A percentile compares a stretch with the other conserved stretches of the same genome.
phyloP scores from a whole-genome alignment of 1,284 basidiomycete genomes.

The Stygiomarasmius scandens region DNA sequence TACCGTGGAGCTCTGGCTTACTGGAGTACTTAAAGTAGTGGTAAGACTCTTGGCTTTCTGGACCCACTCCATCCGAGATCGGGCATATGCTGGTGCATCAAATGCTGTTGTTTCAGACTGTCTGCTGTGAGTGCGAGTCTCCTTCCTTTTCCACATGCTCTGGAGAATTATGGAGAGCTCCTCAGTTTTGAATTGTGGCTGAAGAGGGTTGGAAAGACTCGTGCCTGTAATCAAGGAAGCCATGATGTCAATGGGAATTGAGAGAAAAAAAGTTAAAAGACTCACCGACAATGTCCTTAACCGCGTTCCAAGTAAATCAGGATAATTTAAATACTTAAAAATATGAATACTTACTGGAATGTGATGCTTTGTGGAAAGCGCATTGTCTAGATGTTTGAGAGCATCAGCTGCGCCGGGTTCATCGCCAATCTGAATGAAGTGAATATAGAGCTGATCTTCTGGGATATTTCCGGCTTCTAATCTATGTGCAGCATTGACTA shows the following conservation, averaged over 20 bases:
- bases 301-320: no score
- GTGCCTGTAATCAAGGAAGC: neutral
- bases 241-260: no score
- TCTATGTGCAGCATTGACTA: neutral
- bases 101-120: neutral
- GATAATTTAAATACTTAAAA: no score
- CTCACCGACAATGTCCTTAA: slow-evolving; percentile 27
- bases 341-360: slow-evolving; percentile 23
- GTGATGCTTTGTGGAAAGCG: neutral
- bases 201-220: neutral
- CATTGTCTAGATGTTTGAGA: slow-evolving; percentile 24
- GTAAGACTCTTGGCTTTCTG: slow-evolving; percentile 1
- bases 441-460: slow-evolving; percentile 44
- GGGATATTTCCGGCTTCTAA: slow-evolving; percentile 38
- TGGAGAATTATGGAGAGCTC: neutral
- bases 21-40: neutral
- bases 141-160: neutral
- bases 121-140: neutral
- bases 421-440: slow-evolving; percentile 37
- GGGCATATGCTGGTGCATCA: neutral
- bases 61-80: neutral
- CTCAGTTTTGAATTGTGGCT: neutral
- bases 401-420: slow-evolving; percentile 24
- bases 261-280: no score
- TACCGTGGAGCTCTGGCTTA: neutral